Percentiles rank a stretch among this genome's conserved stretches.
These are phyloP conservation scores for Gleditsia sinensis DNA, from an alignment of 306 rosid species.

Conservation along the genomic window DNA sequence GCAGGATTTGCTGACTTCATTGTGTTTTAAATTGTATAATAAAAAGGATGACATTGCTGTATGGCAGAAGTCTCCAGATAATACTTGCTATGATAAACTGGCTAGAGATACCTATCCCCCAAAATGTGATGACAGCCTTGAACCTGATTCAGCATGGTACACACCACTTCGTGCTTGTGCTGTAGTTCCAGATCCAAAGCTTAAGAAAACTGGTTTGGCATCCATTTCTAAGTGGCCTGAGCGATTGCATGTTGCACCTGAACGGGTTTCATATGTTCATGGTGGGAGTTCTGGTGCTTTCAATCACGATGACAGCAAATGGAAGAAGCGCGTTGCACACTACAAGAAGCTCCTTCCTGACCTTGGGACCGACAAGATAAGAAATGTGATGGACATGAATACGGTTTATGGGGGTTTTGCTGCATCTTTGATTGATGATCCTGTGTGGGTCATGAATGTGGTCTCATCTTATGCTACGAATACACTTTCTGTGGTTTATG, in stretches of 20 bases:
- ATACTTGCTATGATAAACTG: constrained; percentile 70
- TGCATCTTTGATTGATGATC: constrained; percentile 74
- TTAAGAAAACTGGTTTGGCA: constrained; percentile 58
- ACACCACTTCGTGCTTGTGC: constrained; percentile 88
- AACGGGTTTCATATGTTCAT: constrained; percentile 55
- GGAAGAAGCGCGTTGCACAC: constrained; percentile 77
- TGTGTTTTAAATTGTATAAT: constrained; percentile 90
- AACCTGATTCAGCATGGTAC: constrained; percentile 96
- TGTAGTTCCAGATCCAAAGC: constrained; percentile 72
- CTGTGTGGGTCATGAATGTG: constrained; percentile 98
- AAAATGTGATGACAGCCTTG: constrained; percentile 91
- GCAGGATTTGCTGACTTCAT: constrained; percentile 71
- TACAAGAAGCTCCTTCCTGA: constrained; percentile 92
- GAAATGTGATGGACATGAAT: constrained; percentile 98
- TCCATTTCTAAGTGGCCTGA: constrained; percentile 85
- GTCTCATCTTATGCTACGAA: constrained; percentile 84
- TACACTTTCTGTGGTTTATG: constrained; percentile 84
- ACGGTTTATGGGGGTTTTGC: constrained; percentile 93
- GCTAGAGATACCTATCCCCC: constrained; percentile 72
- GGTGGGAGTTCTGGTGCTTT: constrained; percentile 75
- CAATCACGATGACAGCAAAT: constrained; percentile 77
- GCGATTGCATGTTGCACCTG: constrained; percentile 71
- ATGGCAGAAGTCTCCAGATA: constrained; percentile 81
- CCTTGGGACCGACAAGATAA: constrained; percentile 77
- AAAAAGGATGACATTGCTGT: constrained; percentile 95